Evolutionary conservation across 1,139 yeast genomes (phyloP), one percentile per base, ranked within the genome.

Genomic region (Kodamaea sp.): DNA sequence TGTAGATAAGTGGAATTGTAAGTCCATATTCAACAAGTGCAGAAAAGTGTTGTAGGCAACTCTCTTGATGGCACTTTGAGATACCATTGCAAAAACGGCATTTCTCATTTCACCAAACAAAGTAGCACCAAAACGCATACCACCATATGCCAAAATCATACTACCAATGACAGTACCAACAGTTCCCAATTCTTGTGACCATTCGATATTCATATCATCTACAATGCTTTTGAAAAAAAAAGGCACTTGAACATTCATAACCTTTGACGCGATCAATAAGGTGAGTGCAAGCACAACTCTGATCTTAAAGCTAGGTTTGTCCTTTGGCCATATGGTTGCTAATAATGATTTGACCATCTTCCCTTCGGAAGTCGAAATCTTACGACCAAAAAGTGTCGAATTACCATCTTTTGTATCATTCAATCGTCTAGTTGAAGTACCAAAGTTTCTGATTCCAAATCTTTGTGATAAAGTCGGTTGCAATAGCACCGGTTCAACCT

Each of bases 21-120:
- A 67, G 62, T 92, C 99, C 63, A 92, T 73, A 50, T 80, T 81
- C 58, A 92, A 72, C 42, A 92, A 67, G 60, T 90, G 97, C 35
- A 70, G 73, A 60, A 92, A 92, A 0, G 97, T 90, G 55, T 85
- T 87, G 33, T 83, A 71, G 1, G 98, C 96, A 26, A 92, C 97
- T 42, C 84, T 75, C 53, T 90, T 81, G 51, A 94, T 92, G 10
- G 99, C 97, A 51, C 83, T 80, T 60, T 92, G 99, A 5, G 97
- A 95, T 22, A 94, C 98, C 31, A 86, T 78, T 1, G 98, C 97
- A 67, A 92, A 92, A 7, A 92, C 81, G 1, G 98, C 98, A 59
- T 92, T 92, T 52, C 97, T 70, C 48, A 92, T 69, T 60, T 92
- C 98, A 24, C 97, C 98, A 63, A 92, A 87, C 10, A 92, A 63